phyloP scores from a whole-genome alignment of 2,329 filamentous ascomycete species.

The Tolypocladium tropicale region DNA sequence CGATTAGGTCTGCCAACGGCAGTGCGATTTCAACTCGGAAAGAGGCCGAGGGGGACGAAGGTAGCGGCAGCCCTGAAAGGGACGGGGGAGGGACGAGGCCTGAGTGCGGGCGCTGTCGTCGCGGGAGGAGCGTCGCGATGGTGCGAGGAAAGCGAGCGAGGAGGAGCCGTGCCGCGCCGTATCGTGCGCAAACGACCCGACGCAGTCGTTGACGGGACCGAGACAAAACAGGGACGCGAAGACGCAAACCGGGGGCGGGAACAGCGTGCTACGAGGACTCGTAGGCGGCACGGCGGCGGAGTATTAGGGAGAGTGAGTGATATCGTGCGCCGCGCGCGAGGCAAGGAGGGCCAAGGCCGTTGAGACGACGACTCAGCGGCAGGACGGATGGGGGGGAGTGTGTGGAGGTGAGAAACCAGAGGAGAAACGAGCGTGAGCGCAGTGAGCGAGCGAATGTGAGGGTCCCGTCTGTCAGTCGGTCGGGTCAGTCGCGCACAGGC shows the following conservation, averaged over 20 bases:
- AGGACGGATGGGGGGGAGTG: not conserved
- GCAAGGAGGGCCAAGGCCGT: not conserved
- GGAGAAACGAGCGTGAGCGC: not conserved
- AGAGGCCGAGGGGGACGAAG: not conserved
- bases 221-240: not conserved
- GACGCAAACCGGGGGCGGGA: not conserved
- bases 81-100: not conserved
- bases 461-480: not conserved
- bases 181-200: not conserved
- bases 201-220: not conserved
- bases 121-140: not conserved
- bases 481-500: not conserved
- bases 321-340: not conserved
- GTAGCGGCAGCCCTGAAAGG: not conserved
- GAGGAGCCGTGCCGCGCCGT: not conserved
- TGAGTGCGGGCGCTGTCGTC: not conserved
- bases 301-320: not conserved
- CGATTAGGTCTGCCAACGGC: not conserved
- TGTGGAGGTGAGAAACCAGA: not conserved
- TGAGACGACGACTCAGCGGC: not conserved
- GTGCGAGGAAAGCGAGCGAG: not conserved
- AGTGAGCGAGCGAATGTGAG: not conserved
- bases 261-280: too few relatives aligned
- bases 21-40: not conserved
- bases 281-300: too few relatives aligned